These are phyloP conservation scores for Beta corolliflora DNA, from an alignment of 179 eudicot genomes.

Conservation along the genomic window DNA sequence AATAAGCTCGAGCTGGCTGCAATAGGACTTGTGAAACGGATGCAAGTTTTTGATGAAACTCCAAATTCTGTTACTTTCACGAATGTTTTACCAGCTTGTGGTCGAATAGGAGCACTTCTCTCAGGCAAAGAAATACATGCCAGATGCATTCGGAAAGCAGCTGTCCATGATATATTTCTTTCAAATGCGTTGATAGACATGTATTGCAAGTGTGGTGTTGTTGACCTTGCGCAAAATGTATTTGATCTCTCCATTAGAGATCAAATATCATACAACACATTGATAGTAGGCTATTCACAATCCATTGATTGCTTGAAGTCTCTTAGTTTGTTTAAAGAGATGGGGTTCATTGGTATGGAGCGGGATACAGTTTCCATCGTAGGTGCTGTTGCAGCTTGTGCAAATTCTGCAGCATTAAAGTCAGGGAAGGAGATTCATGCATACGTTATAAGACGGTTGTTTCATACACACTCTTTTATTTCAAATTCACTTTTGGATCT, in stretches of 20 bases:
- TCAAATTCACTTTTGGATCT: slow-evolving; percentile 62
- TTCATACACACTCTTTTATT: slow-evolving; percentile 46
- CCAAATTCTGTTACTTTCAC: slow-evolving; percentile 68
- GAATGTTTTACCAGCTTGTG: slow-evolving; percentile 77
- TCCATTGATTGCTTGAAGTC: slow-evolving; percentile 36
- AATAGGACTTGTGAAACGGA: slow-evolving; percentile 47
- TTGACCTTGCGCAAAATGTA: slow-evolving; percentile 47
- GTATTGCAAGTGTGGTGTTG: slow-evolving; percentile 48
- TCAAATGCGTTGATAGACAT: slow-evolving; percentile 56
- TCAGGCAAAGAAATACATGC: slow-evolving; percentile 73
- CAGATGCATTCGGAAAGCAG: slow-evolving; percentile 47
- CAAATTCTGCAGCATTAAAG: slow-evolving; percentile 50
- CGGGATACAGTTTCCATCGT: slow-evolving; percentile 57
- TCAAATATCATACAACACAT: slow-evolving; percentile 66
- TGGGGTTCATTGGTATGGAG: slow-evolving; percentile 50
- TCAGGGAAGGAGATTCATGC: slow-evolving; percentile 70
- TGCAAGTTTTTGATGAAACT: slow-evolving; percentile 54
- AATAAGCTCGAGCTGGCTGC: slow-evolving; percentile 52
- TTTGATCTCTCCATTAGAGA: slow-evolving; percentile 55
- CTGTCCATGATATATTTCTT: slow-evolving; percentile 38
- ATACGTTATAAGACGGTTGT: slow-evolving; percentile 32
- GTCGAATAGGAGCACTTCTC: slow-evolving; percentile 46
- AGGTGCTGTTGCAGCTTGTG: slow-evolving; percentile 69
- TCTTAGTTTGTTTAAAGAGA: slow-evolving; percentile 45
- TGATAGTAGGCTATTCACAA: slow-evolving; percentile 69